Conservation (phyloP, 768 basidiomycete species). For the Gloeostereum incarnatum region DNA sequence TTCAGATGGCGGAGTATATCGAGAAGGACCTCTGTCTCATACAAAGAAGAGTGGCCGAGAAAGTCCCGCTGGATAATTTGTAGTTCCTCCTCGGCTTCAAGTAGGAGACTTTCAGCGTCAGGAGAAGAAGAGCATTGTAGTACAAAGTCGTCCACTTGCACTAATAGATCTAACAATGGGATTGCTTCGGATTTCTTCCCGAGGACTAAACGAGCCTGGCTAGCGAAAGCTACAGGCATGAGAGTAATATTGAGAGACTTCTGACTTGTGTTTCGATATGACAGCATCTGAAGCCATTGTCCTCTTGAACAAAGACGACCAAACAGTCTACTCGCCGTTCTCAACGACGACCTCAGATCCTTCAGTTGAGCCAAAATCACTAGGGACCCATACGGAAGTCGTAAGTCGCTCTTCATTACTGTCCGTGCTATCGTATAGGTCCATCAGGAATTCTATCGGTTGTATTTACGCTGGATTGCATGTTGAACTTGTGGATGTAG, state of each 20-base stretch:
- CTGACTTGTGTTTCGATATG: too few relatives aligned
- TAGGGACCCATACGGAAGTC: too few relatives aligned
- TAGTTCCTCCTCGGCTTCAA: constrained; percentile 57
- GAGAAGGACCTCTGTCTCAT: constrained; percentile 60
- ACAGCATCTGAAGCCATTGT: too few relatives aligned
- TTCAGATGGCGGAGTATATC: constrained; percentile 54
- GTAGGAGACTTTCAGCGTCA: constrained; percentile 32
- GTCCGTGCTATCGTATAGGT: too few relatives aligned
- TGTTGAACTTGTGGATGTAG: constrained; percentile 32
- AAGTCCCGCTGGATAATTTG: constrained; percentile 52
- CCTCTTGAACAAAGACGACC: too few relatives aligned
- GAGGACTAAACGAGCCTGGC: constrained; percentile 50
- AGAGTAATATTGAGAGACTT: background rate
- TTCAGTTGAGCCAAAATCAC: too few relatives aligned
- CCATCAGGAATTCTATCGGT: too few relatives aligned
- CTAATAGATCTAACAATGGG: constrained; percentile 39
- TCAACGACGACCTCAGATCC: too few relatives aligned
- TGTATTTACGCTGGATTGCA: too few relatives aligned
- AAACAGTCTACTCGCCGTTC: too few relatives aligned
- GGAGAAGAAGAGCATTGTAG: constrained; percentile 35
- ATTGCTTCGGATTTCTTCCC: constrained; percentile 42
- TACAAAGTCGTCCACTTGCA: constrained; percentile 46
- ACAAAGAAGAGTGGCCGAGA: constrained; percentile 52
- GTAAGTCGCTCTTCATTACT: too few relatives aligned
- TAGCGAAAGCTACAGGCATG: constrained; percentile 26